Percentiles rank a stretch among this genome's conserved stretches.
Conservation (phyloP, 2,329 filamentous ascomycete genomes). For the Aureobasidium sp. region DNA sequence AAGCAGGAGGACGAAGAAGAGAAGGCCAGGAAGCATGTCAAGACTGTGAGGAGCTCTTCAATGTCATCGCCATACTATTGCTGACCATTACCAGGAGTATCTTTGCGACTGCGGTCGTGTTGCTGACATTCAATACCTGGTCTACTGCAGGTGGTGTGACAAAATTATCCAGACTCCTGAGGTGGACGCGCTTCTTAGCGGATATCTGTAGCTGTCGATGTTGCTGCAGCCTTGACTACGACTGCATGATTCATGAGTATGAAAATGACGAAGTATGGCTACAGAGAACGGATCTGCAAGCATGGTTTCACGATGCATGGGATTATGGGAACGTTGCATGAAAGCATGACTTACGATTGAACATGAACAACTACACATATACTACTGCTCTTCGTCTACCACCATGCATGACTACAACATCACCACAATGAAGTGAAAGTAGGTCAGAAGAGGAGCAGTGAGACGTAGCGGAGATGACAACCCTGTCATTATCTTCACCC, state of each 20-base stretch:
- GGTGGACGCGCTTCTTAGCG: conserved; percentile 26
- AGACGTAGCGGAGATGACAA: neutral
- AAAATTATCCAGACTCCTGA: conserved; percentile 20
- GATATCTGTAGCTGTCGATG: neutral
- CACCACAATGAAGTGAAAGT: neutral
- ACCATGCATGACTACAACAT: neutral
- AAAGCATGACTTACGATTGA: neutral
- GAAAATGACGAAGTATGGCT: neutral
- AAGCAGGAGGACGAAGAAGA: neutral
- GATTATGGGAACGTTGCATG: neutral
- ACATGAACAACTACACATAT: neutral
- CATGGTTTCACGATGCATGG: neutral
- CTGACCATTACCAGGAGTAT: neutral
- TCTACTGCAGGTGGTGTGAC: neutral
- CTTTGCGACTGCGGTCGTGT: conserved; percentile 4
- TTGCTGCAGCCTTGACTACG: neutral
- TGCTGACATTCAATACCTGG: neutral
- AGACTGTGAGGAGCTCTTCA: neutral
- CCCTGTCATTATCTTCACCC: neutral
- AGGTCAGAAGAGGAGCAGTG: neutral
- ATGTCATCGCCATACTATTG: no score
- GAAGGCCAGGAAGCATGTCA: neutral
- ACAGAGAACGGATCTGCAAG: neutral
- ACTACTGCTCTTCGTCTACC: neutral
- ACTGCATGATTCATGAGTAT: neutral